Evolutionary conservation across 305 asterid genomes (phyloP), one percentile per base, ranked within the genome.

Genomic region (Lippia alba): DNA sequence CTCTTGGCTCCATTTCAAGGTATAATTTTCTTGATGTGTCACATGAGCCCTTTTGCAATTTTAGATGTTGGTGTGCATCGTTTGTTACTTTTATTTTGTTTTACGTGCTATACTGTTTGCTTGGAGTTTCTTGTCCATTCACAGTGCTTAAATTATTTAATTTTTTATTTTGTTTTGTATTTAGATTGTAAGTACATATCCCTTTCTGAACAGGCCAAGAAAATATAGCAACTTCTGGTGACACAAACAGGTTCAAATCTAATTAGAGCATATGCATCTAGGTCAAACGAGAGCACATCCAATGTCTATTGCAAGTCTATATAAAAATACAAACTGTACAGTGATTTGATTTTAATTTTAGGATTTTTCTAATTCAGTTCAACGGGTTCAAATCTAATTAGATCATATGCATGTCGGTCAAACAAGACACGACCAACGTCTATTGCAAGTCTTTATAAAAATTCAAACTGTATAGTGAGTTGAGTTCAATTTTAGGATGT

Each of bases 1-100:
- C 90, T 12, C 85, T 85, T 48, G 77, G 58, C 67, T 79, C 81
- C 80, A 60, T 73, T 34, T 85, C 89, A 61, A 85, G 86, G 90
- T 87, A 81, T 61, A 60, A 8, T 55, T 49, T 62, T 53, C 39
- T 61, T 39, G 61, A 61, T 34, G 8, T 56, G 41, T 7, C 24
- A 30, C 8, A 59, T 10, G 19, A 12, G 17, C 3, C 2, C 41
- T 36, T 36, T 30, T 63, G 34, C 19, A 6, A 3, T 12, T 64
- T 34, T 24, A 30, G 15, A 20, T 30, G 10, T 3, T 6, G 15
- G 15, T 50, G 56, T 53, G 8, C 17, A 24, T 24, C 3, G 30
- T 24, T 24, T 24, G 30, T 24, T 24, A 24, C 30, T 24, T 24
- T 24, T 24, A 24, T 41, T 70, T 53, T 15, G 55, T 55, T 19